Evolutionary conservation across 192 early-diverging fungal genomes (phyloP).

Genomic region (Podila clonocystis): DNA sequence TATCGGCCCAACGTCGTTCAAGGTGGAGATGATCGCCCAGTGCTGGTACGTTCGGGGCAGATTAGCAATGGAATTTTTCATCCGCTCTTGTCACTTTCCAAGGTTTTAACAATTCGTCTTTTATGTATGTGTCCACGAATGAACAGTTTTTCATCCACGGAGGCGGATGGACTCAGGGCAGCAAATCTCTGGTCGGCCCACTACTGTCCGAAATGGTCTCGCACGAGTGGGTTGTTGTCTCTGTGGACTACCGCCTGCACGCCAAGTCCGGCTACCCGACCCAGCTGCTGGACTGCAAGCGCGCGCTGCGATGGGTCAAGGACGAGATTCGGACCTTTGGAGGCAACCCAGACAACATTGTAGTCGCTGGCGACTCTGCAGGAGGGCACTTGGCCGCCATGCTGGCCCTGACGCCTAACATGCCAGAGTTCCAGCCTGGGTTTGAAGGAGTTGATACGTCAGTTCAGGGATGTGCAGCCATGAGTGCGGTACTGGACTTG

Average conservation of each 20-base stretch:
- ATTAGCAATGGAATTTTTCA: no score
- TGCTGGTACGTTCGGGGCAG: conserved; percentile 23
- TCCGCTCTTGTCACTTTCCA: no score
- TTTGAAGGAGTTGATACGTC: conserved; percentile 68
- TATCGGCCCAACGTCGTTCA: conserved; percentile 37
- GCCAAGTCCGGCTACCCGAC: conserved; percentile 60
- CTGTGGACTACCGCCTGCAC: conserved; percentile 65
- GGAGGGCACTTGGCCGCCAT: conserved; percentile 69
- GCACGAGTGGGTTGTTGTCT: conserved; percentile 67
- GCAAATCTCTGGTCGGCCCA: conserved; percentile 61
- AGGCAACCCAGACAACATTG: conserved; percentile 72
- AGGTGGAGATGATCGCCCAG: conserved; percentile 37
- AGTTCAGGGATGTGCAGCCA: conserved; percentile 62
- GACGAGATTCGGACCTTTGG: conserved; percentile 67
- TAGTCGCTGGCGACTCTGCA: conserved; percentile 58
- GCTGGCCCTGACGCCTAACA: conserved; percentile 61
- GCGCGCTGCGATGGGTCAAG: conserved; percentile 75
- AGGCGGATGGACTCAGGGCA: conserved; percentile 67
- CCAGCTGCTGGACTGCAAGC: conserved; percentile 74
- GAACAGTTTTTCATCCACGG: conserved; percentile 72
- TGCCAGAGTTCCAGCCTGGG: conserved; percentile 57
- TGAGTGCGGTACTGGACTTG: conserved; percentile 60
- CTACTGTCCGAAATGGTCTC: conserved; percentile 44
- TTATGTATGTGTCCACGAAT: background rate
- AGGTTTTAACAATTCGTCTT: background rate